These are phyloP conservation scores for Bjerkandera adusta DNA, from an alignment of 1,284 basidiomycete species.

Conservation along the genomic window DNA sequence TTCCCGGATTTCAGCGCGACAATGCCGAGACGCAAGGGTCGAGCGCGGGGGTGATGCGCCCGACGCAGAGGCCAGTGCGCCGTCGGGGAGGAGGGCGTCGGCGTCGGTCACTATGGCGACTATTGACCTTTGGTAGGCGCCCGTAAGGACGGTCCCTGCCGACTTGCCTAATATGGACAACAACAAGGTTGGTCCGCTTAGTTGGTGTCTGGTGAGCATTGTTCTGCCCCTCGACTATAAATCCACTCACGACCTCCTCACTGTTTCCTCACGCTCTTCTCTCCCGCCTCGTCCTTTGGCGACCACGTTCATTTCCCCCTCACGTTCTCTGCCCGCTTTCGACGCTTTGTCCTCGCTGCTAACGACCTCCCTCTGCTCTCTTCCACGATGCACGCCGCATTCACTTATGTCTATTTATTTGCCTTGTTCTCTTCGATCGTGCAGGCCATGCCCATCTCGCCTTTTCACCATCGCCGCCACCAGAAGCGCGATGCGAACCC, in stretches of 20 bases:
- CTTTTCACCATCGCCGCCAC: slow-evolving; percentile 15
- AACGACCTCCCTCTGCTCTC: too few relatives aligned
- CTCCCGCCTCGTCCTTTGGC: slow-evolving; percentile 4
- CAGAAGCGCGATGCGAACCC: slow-evolving; percentile 18
- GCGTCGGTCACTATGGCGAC: slow-evolving; percentile 5
- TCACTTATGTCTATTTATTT: slow-evolving; percentile 9
- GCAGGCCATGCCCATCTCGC: slow-evolving; percentile 12
- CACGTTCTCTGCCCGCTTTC: slow-evolving; percentile 13
- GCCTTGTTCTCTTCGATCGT: slow-evolving; percentile 8
- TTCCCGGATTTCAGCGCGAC: too few relatives aligned
- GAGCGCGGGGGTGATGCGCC: too few relatives aligned
- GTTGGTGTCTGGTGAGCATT: slow-evolving; percentile 5
- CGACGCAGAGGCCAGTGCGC: too few relatives aligned
- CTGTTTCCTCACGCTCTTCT: neutral
- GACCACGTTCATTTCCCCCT: slow-evolving; percentile 9
- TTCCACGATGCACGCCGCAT: slow-evolving; percentile 10
- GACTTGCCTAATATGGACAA: slow-evolving; percentile 1
- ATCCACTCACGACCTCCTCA: neutral
- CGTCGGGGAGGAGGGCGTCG: too few relatives aligned
- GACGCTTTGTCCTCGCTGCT: neutral
- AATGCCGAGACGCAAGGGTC: too few relatives aligned
- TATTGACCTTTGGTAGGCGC: slow-evolving; percentile 1
- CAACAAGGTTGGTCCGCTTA: slow-evolving; percentile 3
- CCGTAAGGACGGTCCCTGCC: neutral
- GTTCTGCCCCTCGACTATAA: slow-evolving; percentile 5